These are phyloP conservation scores for Alternaria metachromatica DNA, from an alignment of 2,329 filamentous ascomycete species.

Conservation along the genomic window DNA sequence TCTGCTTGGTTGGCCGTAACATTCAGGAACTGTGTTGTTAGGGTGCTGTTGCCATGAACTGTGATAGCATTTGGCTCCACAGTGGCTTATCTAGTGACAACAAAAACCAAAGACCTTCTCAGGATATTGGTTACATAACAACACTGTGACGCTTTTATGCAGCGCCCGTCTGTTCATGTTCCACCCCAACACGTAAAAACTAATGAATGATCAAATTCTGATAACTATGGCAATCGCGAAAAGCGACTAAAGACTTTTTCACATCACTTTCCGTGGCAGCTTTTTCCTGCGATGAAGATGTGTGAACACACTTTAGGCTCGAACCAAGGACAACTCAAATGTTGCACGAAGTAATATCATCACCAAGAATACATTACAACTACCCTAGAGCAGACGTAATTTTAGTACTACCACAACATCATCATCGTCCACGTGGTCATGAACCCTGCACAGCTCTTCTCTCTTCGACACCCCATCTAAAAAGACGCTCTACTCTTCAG, in stretches of 20 bases:
- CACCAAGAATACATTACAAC: constrained; percentile 12
- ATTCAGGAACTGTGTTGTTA: background rate
- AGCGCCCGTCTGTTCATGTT: background rate
- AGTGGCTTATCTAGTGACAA: background rate
- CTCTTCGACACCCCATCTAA: background rate
- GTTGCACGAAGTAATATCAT: background rate
- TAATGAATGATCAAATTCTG: background rate
- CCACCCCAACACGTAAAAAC: background rate
- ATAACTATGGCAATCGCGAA: background rate
- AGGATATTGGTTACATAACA: background rate
- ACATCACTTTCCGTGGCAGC: background rate
- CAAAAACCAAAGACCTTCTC: background rate
- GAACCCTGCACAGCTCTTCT: background rate
- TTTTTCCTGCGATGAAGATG: background rate
- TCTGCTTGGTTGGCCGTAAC: constrained; percentile 38
- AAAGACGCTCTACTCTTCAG: background rate
- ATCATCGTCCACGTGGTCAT: background rate
- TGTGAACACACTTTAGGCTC: background rate
- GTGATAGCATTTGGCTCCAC: background rate
- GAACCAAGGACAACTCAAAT: background rate
- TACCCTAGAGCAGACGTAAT: background rate
- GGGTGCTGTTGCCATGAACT: background rate
- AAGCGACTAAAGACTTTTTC: background rate
- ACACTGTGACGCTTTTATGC: background rate
- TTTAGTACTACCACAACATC: background rate